Percentiles rank a stretch among this genome's conserved stretches.
phyloP scores from a whole-genome alignment of 2,329 filamentous ascomycete species.

The Cyclaneusma minus region DNA sequence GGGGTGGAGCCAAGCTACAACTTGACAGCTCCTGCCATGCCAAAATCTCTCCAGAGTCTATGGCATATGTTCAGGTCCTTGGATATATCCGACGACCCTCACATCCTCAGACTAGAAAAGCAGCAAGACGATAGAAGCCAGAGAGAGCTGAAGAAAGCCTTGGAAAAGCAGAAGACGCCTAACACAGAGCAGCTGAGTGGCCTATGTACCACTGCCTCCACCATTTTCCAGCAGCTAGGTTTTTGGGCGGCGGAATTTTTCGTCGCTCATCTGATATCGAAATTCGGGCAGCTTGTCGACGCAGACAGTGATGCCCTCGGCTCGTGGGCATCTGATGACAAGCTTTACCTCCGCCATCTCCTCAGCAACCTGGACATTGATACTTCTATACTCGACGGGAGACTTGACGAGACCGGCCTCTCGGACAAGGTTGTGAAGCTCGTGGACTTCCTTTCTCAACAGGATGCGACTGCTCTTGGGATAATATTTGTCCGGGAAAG shows the following conservation, averaged over 20 bases:
- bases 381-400: slow-evolving; percentile 5
- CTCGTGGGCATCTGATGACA: slow-evolving; percentile 32
- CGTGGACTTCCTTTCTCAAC: slow-evolving; percentile 31
- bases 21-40: too few species aligned
- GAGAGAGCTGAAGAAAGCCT: slow-evolving; percentile 21
- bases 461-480: slow-evolving; percentile 27
- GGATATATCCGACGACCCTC: slow-evolving; percentile 46
- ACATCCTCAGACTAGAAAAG: slow-evolving; percentile 30
- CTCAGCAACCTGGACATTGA: slow-evolving; percentile 9
- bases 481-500: slow-evolving; percentile 56
- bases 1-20: too few species aligned
- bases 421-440: slow-evolving; percentile 44
- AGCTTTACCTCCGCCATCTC: slow-evolving; percentile 6
- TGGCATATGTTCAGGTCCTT: slow-evolving; percentile 24
- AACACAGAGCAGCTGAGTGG: slow-evolving; percentile 37
- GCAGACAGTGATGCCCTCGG: slow-evolving; percentile 19
- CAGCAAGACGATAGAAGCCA: slow-evolving; percentile 25
- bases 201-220: slow-evolving; percentile 32
- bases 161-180: slow-evolving; percentile 32
- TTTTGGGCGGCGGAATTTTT: slow-evolving; percentile 55
- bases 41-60: slow-evolving; percentile 33
- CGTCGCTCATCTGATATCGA: slow-evolving; percentile 32
- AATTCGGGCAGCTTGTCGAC: slow-evolving; percentile 10
- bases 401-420: slow-evolving; percentile 17
- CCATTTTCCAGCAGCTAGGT: slow-evolving; percentile 44